These are phyloP conservation scores for Naganishia liquefaciens DNA, from an alignment of 1,284 basidiomycete genomes.

Conservation along the genomic window DNA sequence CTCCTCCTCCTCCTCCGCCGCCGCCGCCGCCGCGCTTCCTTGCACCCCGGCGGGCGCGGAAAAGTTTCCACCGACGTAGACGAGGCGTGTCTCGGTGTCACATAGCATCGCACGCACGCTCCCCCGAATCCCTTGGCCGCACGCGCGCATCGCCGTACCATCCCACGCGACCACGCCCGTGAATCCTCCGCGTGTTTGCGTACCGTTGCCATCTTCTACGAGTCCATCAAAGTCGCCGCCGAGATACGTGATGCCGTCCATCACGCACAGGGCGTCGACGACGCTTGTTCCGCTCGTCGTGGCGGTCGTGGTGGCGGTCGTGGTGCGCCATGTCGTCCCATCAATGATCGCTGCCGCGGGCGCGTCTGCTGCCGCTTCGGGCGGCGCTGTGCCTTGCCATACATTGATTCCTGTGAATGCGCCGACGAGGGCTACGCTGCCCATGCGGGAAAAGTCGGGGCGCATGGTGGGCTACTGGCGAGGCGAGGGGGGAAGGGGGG, in stretches of 20 bases:
- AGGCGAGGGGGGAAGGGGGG: conserved; percentile 10
- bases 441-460: conserved; percentile 89
- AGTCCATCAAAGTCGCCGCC: conserved; percentile 49
- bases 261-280: conserved; percentile 47
- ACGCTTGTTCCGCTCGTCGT: conserved; percentile 36
- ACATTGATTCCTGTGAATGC: conserved; percentile 81
- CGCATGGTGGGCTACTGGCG: conserved; percentile 56
- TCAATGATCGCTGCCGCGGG: conserved; percentile 42
- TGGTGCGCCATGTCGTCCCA: conserved; percentile 27
- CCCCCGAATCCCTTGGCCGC: conserved; percentile 58
- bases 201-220: conserved; percentile 29
- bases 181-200: neutral
- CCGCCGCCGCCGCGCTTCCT: no score
- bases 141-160: conserved; percentile 35
- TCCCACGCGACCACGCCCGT: conserved; percentile 45
- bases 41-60: neutral
- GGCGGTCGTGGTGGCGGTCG: no score
- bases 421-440: conserved; percentile 79
- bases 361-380: conserved; percentile 8
- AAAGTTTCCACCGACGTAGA: conserved; percentile 76
- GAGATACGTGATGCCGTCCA: conserved; percentile 46
- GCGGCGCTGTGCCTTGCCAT: conserved; percentile 55
- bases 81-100: conserved; percentile 66
- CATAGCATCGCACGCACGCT: conserved; percentile 76
- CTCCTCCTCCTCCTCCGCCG: no score